phyloP scores from a whole-genome alignment of 106 monocot species.

The Dendrobium huoshanense region DNA sequence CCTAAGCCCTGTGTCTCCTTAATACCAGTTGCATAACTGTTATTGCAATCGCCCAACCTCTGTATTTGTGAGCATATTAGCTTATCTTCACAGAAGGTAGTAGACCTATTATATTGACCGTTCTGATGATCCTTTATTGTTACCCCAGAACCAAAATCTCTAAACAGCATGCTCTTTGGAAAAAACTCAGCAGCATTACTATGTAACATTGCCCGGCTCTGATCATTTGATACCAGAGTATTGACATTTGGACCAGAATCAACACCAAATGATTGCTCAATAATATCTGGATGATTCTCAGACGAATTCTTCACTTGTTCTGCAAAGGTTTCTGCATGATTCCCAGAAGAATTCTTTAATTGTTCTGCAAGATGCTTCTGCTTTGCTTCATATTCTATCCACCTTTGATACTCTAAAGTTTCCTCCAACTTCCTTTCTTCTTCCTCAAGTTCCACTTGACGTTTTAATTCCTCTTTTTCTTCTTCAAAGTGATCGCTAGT shows the following conservation, averaged over 20 bases:
- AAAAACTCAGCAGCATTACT: conserved; percentile 14
- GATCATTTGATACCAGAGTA: conserved; percentile 1
- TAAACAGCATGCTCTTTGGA: conserved; percentile 49
- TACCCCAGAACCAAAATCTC: conserved; percentile 46
- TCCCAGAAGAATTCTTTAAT: conserved; percentile 25
- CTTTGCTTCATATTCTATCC: conserved; percentile 84
- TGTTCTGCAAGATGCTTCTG: conserved; percentile 62
- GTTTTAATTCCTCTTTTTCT: conserved; percentile 56
- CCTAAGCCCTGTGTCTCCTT: conserved; percentile 4
- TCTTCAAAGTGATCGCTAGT: conserved; percentile 41
- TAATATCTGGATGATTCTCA: conserved; percentile 6
- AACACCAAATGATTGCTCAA: conserved; percentile 7
- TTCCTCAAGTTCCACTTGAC: conserved; percentile 60
- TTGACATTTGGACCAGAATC: conserved; percentile 14
- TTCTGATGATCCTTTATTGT: conserved; percentile 5
- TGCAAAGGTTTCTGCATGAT: conserved; percentile 17
- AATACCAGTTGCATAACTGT: conserved; percentile 10
- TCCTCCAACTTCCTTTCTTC: conserved; percentile 92
- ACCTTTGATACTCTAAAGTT: conserved; percentile 77
- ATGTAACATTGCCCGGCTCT: conserved; percentile 11
- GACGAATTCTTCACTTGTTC: conserved; percentile 37
- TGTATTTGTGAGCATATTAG: conserved; percentile 14
- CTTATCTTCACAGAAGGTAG: conserved; percentile 7
- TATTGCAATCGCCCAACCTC: conserved; percentile 6
- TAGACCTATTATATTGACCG: conserved; percentile 2